Base-by-base conservation (phyloP, 352 stramenopile species). In the Globisporangium heterothallicum region DNA sequence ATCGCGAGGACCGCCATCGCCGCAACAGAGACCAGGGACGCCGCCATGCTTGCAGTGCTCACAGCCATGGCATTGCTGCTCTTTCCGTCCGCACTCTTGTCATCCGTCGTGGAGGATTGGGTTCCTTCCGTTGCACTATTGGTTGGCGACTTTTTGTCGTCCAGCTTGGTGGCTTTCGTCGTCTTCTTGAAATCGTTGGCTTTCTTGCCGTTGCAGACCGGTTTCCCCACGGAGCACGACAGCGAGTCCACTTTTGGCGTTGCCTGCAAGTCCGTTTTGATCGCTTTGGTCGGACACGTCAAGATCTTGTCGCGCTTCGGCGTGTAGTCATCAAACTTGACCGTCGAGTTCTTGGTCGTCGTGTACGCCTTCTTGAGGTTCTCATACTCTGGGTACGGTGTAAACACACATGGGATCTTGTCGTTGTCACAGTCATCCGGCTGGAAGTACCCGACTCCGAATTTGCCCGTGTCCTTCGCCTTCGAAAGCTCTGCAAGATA, bases 291-390 rank as follows among this genome's bases (percentile, higher is more conserved):
- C 2, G 77, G 77, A 19, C 74, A 88, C 0, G 51, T 61, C 7
- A 83, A 51, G 24, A 79, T 74, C 19, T 50, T 48, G 22, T 55
- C 56, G 21, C 73, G 70, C 46, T 35, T 50, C 1, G 74, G 63
- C 16, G 27, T 68, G 61, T 66, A 92, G 21, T 51, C 58, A 21
- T 69, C 56, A 32, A 61, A 29, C 34, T 34, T 84, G 22, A 87
- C 27, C 1, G 70, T 85, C 27, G 79, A 88, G n/a, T 61, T 61
- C 45, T 66, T 67, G 0, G 79, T 91, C 0, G 67, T 81, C 6
- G 74, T 84, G 72, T 86, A 92, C n/a, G 77, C 77, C 40, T 65
- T 68, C 58, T 87, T 86, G 35, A 92, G 70, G 61, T 80, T 79
- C 2, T 75, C 61, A 45, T 77, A 88, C 61, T 92, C 77, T 3